Evolutionary conservation across 2,329 filamentous ascomycete species (phyloP), one percentile per base, ranked within the genome.

Genomic region (Ophiostoma australiae): DNA sequence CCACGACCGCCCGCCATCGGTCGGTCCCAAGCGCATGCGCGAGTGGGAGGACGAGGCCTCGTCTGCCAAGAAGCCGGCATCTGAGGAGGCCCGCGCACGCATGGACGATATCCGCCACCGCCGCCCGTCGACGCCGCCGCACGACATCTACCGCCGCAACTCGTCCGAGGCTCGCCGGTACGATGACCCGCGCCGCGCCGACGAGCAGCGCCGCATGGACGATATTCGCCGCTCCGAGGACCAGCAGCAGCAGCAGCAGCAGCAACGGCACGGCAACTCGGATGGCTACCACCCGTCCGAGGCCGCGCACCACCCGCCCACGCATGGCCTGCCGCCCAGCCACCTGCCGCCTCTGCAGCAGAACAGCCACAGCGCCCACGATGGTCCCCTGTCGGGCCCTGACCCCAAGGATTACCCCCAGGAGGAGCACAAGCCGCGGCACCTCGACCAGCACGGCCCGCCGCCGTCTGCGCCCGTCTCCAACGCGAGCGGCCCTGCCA

Each of bases 41-140:
- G 95, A 98, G 77, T 97, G 95, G 94, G 95, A 98, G 75, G 91
- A 94, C 48, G 91, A 94, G 48, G 93, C 96, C 48, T 82, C 87
- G 31, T 82, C 89, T 4, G 84, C 85, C 65, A 97, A 97, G 83
- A 97, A 97, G 82, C 89, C 91, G 73, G 90, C 92, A 11, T 97
- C 89, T 55, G 94, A 98, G 5, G 94, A 97, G 79, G 93, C 87
- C 74, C 90, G 94, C 63, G 92, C 92, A 72, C 91, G 93, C 70
- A 84, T 97, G 75, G 93, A 97, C 55, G 93, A 97, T 76, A 87
- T 92, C 77, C 89, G 90, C 73, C 89, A 91, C 77, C 91, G 93
- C 72, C 90, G 93, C 63, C 89, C 87, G 20, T 93, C 90, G 4
- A 92, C 93, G 11, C 91, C 93, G 39, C 86, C 89, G 35, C 85